Percentiles rank a stretch among this genome's conserved stretches.
Evolutionary conservation across 2,329 filamentous ascomycete species (phyloP).

Genomic region (Aspergillus sp.): DNA sequence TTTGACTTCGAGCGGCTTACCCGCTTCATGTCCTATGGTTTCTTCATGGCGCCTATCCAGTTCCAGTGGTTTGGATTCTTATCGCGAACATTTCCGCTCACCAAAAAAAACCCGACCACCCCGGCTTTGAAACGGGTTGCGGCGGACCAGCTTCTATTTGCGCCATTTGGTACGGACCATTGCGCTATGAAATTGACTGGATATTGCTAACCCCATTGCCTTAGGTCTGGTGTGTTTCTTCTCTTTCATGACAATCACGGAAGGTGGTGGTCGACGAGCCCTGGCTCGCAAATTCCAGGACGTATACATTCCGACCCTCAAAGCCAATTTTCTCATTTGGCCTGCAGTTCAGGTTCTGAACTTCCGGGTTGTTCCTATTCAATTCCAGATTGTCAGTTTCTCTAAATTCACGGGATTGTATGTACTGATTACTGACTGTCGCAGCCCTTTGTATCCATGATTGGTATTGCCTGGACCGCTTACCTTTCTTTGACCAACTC

Average conservation of each 20-base stretch:
- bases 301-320: conserved; percentile 87
- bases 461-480: conserved; percentile 96
- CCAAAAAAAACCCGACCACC: conserved; percentile 63
- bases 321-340: conserved; percentile 95
- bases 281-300: conserved; percentile 80
- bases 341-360: conserved; percentile 94
- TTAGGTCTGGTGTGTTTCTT: conserved; percentile 78
- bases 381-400: conserved; percentile 82
- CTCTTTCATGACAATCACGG: conserved; percentile 90
- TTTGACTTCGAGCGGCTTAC: conserved; percentile 95
- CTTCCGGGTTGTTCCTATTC: conserved; percentile 89
- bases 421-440: background rate
- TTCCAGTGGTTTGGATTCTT: conserved; percentile 95
- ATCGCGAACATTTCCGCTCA: conserved; percentile 73
- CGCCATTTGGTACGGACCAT: conserved; percentile 61
- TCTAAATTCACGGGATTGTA: background rate
- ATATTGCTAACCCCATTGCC: conserved; percentile 4
- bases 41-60: conserved; percentile 90
- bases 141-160: conserved; percentile 88
- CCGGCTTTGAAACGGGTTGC: conserved; percentile 85
- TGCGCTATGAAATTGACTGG: conserved; percentile 13
- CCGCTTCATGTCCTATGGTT: conserved; percentile 95
- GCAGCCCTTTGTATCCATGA: conserved; percentile 88
- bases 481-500: conserved; percentile 91
- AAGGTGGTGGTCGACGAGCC: conserved; percentile 78